These are phyloP conservation scores for Inonotus hispidus DNA, from an alignment of 1,284 basidiomycete species.

Conservation along the genomic window DNA sequence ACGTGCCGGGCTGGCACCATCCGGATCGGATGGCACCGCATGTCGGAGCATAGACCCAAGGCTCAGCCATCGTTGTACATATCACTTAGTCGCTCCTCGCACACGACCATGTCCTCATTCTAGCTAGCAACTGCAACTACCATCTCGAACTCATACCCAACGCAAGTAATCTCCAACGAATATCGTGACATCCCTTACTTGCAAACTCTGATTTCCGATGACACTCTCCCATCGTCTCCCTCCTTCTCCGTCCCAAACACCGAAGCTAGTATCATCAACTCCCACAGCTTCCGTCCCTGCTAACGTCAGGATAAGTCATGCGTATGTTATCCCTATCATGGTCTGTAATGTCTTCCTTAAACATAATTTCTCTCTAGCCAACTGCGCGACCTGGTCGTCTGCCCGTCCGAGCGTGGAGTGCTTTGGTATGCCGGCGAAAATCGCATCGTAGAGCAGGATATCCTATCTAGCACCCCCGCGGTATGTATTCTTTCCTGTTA, in stretches of 20 bases:
- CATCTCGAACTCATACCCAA: too few species aligned
- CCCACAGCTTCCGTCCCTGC: constrained; percentile 44
- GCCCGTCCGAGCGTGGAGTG: constrained; percentile 60
- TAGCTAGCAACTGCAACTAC: too few species aligned
- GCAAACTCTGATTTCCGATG: neutral
- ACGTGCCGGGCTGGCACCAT: neutral
- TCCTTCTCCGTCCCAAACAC: neutral
- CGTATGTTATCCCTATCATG: constrained; percentile 39
- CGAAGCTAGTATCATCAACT: constrained; percentile 28
- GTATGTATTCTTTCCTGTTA: neutral
- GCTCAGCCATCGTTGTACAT: too few species aligned
- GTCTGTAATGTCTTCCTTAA: constrained; percentile 4
- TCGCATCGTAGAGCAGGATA: constrained; percentile 64
- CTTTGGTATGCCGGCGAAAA: constrained; percentile 58
- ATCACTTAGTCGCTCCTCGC: too few species aligned
- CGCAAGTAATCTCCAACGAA: neutral
- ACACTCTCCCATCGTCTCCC: constrained; percentile 5
- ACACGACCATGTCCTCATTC: too few species aligned
- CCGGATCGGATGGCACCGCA: neutral
- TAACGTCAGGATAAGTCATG: constrained; percentile 59
- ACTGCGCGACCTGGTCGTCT: constrained; percentile 69
- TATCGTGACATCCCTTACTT: neutral
- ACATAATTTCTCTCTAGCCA: constrained; percentile 42
- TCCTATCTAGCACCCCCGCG: constrained; percentile 35
- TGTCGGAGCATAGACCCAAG: too few species aligned